A percentile compares a stretch with the other conserved stretches of the same genome.
Evolutionary conservation across 192 early-diverging fungal genomes (phyloP).

Genomic region (Pilobolus umbonatus): DNA sequence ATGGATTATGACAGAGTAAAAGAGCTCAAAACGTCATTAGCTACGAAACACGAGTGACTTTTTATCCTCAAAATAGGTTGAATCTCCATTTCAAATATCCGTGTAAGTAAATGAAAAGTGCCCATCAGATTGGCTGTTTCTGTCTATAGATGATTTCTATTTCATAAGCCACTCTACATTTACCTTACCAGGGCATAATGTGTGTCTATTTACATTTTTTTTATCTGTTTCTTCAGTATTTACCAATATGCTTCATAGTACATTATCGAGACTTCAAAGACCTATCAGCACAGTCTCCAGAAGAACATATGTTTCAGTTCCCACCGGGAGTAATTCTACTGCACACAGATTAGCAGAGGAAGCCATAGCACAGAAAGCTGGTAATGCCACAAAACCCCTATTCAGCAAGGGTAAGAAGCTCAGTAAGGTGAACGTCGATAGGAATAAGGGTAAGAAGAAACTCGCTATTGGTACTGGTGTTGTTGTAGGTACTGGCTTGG

Average conservation of each 20-base stretch:
- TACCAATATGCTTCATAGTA: conserved; percentile 7
- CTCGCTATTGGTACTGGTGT: conserved; percentile 35
- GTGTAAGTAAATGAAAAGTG: too few relatives aligned
- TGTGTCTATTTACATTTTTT: background rate
- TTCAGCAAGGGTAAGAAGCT: conserved; percentile 39
- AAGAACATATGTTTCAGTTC: conserved; percentile 13
- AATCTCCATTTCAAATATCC: too few relatives aligned
- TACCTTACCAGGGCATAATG: too few relatives aligned
- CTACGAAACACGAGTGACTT: too few relatives aligned
- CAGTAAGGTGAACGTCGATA: too few relatives aligned
- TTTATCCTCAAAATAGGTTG: too few relatives aligned
- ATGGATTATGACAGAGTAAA: too few relatives aligned
- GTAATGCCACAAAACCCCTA: conserved; percentile 42
- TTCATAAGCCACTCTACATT: too few relatives aligned
- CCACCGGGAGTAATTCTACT: conserved; percentile 4
- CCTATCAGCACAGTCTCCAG: background rate
- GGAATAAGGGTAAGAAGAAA: too few relatives aligned
- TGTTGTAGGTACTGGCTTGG: conserved; percentile 27
- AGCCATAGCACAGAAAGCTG: conserved; percentile 39
- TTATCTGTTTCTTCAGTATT: background rate
- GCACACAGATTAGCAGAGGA: conserved; percentile 39
- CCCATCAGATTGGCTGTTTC: too few relatives aligned
- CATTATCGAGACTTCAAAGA: conserved; percentile 1
- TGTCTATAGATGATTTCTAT: too few relatives aligned
- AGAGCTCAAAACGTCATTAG: too few relatives aligned